Percentiles rank a stretch among this genome's conserved stretches.
Evolutionary conservation across 1,284 basidiomycete genomes (phyloP).

Genomic region (Trichosporon sp.): DNA sequence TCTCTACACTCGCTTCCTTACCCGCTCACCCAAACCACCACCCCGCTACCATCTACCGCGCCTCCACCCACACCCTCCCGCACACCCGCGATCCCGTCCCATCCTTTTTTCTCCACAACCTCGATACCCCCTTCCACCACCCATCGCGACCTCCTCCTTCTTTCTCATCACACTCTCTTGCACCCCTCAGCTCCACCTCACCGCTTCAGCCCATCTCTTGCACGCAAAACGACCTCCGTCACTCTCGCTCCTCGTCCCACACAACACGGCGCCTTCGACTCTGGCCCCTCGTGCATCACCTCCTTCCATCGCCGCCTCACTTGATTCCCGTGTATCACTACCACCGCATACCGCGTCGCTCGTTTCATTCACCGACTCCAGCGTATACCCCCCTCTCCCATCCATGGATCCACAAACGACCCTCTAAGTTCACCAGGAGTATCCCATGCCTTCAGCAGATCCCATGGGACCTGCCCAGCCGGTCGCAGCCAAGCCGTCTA

Average conservation of each 20-base stretch:
- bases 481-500: not conserved
- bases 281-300: not conserved
- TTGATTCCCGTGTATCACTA: not conserved
- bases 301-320: not conserved
- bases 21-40: not conserved
- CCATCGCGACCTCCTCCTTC: not conserved
- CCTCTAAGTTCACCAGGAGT: not conserved
- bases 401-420: not conserved
- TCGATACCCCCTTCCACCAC: not conserved
- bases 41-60: not conserved
- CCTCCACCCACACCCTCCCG: not conserved
- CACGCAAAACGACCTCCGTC: not conserved
- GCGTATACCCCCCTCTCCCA: not conserved
- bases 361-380: not conserved
- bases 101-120: not conserved
- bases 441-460: conserved; percentile 4
- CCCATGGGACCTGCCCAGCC: not conserved
- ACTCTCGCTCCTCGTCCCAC: not conserved
- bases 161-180: not conserved
- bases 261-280: not conserved
- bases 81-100: not conserved
- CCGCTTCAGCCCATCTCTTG: not conserved
- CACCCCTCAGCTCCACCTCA: not conserved
- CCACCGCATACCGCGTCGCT: not conserved
- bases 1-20: not conserved